These are phyloP conservation scores for Tetradesmus obliquus DNA, from an alignment of 139 green algal genomes.

Conservation along the genomic window DNA sequence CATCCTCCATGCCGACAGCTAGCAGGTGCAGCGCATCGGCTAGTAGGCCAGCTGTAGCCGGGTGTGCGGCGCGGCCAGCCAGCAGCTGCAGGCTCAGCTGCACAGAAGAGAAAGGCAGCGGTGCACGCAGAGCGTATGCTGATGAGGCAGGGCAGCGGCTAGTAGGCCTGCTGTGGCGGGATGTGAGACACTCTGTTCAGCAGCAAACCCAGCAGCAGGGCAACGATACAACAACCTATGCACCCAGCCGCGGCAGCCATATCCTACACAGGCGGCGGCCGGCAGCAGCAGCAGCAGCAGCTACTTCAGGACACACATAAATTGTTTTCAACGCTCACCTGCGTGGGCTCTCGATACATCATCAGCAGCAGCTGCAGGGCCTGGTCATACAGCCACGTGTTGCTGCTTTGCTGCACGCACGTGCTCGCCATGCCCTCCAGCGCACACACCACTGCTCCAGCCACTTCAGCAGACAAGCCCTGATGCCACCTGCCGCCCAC, in stretches of 20 bases:
- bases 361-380: conserved; percentile 46
- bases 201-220: neutral
- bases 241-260: too few species aligned
- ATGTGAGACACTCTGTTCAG: too few species aligned
- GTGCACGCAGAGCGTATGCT: too few species aligned
- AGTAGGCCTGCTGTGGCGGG: too few species aligned
- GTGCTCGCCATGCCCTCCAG: conserved; percentile 46
- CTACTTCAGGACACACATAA: neutral
- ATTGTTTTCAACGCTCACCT: neutral
- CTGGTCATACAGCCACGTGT: conserved; percentile 44
- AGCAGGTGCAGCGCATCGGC: conserved; percentile 60
- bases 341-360: conserved; percentile 38
- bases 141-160: too few species aligned
- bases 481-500: neutral
- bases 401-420: conserved; percentile 5
- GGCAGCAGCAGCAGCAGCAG: neutral
- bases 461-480: conserved; percentile 10
- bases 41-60: conserved; percentile 51
- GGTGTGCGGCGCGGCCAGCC: neutral
- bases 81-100: conserved; percentile 41
- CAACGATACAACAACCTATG: neutral
- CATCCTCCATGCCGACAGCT: conserved; percentile 46
- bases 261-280: neutral
- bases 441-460: conserved; percentile 34
- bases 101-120: neutral